A percentile compares a stretch with the other conserved stretches of the same genome.
Evolutionary conservation across 225 moss, liverwort and hornwort genomes (phyloP).

Genomic region (Polytrichum formosum): DNA sequence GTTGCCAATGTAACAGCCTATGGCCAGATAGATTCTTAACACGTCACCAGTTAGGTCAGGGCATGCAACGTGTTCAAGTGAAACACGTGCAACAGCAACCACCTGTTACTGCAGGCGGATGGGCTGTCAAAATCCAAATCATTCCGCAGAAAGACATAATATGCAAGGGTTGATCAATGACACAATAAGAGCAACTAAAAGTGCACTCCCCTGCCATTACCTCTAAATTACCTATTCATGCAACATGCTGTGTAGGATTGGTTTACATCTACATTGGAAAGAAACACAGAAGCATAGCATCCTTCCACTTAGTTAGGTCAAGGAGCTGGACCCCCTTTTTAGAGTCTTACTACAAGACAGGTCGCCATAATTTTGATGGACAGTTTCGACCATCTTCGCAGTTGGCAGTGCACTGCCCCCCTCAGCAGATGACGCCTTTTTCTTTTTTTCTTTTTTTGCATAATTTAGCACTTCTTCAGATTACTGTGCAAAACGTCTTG

Average conservation of each 20-base stretch:
- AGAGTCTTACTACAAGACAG: background rate
- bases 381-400: background rate
- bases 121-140: too few species aligned
- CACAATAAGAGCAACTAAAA: background rate
- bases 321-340: background rate
- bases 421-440: background rate
- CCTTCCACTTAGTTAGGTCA: background rate
- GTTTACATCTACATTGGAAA: background rate
- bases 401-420: background rate
- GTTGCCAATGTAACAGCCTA: too few species aligned
- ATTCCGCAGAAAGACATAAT: too few species aligned
- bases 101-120: too few species aligned
- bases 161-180: too few species aligned
- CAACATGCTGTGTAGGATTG: background rate
- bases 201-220: background rate
- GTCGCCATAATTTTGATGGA: background rate
- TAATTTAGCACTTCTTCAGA: background rate
- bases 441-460: background rate
- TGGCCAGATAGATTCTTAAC: too few species aligned
- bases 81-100: too few species aligned
- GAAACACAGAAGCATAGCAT: background rate
- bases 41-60: too few species aligned
- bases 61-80: too few species aligned
- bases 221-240: background rate
- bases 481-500: slow-evolving; percentile 94